Percentiles rank a stretch among this genome's conserved stretches.
Evolutionary conservation across 2,329 filamentous ascomycete species (phyloP).

Genomic region (Albophoma yamanashiensis): DNA sequence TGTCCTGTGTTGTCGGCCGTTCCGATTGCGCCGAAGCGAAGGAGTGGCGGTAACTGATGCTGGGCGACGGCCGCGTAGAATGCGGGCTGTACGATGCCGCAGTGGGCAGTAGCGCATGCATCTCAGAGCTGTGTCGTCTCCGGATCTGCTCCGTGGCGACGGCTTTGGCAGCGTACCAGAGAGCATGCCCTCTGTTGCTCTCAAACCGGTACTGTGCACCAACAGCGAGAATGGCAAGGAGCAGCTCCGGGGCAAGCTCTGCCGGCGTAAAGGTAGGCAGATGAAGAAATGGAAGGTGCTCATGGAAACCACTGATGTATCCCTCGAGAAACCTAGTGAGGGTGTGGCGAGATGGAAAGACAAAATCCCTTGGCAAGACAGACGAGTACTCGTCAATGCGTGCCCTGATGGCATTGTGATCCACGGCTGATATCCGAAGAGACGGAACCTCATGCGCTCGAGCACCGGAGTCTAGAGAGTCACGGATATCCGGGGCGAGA

Average conservation of each 20-base stretch:
- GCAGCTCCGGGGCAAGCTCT: constrained; percentile 56
- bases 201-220: constrained; percentile 58
- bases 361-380: constrained; percentile 50
- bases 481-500: constrained; percentile 40
- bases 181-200: constrained; percentile 43
- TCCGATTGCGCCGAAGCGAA: constrained; percentile 49
- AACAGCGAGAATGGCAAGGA: constrained; percentile 57
- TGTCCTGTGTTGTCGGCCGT: constrained; percentile 45
- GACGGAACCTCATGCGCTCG: constrained; percentile 19
- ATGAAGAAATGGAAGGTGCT: constrained; percentile 51
- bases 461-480: constrained; percentile 16
- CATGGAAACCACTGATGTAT: constrained; percentile 57
- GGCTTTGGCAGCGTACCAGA: constrained; percentile 51
- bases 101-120: constrained; percentile 45
- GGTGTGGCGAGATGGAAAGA: constrained; percentile 58
- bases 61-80: constrained; percentile 48
- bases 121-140: constrained; percentile 43
- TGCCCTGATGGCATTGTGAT: constrained; percentile 45
- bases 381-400: constrained; percentile 51
- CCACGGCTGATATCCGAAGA: constrained; percentile 41
- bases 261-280: constrained; percentile 53
- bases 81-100: constrained; percentile 49
- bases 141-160: constrained; percentile 49
- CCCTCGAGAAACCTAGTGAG: constrained; percentile 59
- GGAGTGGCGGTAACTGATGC: constrained; percentile 44